Conservation (phyloP, 495 filamentous ascomycete species). For the Lepraria neglecta region DNA sequence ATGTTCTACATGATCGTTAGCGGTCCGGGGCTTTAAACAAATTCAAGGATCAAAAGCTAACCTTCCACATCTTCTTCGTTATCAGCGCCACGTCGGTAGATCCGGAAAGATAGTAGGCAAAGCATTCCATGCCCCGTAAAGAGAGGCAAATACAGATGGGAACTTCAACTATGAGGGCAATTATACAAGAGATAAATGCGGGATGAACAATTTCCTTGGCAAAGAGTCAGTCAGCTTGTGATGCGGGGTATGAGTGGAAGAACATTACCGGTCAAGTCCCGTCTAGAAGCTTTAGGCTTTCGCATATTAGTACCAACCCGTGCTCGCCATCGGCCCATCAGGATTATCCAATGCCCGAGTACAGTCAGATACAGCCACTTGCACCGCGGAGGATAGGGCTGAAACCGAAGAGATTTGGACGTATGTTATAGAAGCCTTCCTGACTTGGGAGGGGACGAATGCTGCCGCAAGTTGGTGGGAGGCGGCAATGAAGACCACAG, state of each 20-base stretch:
- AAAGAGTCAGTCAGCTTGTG: not conserved
- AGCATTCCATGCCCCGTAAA: conserved; percentile 49
- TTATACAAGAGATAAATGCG: conserved; percentile 45
- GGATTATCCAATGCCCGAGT: conserved; percentile 66
- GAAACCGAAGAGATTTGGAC: conserved; percentile 59
- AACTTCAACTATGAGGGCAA: conserved; percentile 54
- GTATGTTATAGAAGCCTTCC: conserved; percentile 53
- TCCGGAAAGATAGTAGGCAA: conserved; percentile 54
- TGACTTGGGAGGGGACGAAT: conserved; percentile 58
- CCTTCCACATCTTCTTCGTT: conserved; percentile 61
- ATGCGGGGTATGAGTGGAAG: not conserved
- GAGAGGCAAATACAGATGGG: conserved; percentile 58
- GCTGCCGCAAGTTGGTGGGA: conserved; percentile 49
- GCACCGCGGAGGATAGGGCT: conserved; percentile 55
- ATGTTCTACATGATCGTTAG: conserved; percentile 38
- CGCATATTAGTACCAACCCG: conserved; percentile 33
- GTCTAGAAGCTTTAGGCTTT: conserved; percentile 35
- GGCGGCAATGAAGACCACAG: conserved; percentile 52
- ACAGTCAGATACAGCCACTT: conserved; percentile 53
- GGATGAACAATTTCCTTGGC: conserved; percentile 44
- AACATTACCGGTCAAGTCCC: conserved; percentile 35
- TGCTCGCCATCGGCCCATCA: conserved; percentile 56
- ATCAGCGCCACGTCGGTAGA: conserved; percentile 52
- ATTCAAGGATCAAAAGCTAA: conserved; percentile 14
- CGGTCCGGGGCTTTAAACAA: conserved; percentile 20